Evolutionary conservation across 495 filamentous ascomycete genomes (phyloP).

Genomic region (Penicillium samsonianum): DNA sequence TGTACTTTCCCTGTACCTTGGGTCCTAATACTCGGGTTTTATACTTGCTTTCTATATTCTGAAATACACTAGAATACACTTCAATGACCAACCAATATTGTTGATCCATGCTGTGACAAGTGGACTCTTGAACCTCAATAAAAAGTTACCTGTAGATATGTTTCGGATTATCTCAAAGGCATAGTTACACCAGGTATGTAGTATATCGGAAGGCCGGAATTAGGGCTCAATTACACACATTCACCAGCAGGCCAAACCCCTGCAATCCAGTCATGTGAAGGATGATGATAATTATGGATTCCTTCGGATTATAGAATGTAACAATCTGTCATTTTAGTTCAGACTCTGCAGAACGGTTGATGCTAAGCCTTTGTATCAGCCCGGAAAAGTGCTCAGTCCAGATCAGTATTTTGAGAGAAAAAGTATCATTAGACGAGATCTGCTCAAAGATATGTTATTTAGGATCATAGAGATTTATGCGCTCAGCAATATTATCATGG

Average conservation of each 20-base stretch:
- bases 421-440: not conserved
- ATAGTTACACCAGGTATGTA: slow-evolving; percentile 9
- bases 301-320: not conserved
- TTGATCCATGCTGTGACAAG: not conserved
- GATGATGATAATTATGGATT: not conserved
- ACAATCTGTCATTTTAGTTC: not conserved
- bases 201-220: slow-evolving; percentile 5
- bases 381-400: not conserved
- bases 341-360: slow-evolving; percentile 4
- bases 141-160: not conserved
- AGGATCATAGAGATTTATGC: not conserved
- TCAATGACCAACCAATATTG: not conserved
- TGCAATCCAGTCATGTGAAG: slow-evolving; percentile 1
- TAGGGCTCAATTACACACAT: slow-evolving; percentile 1
- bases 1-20: not conserved
- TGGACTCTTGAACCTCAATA: not conserved
- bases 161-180: not conserved
- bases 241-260: slow-evolving; percentile 1
- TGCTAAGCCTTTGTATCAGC: slow-evolving; percentile 1
- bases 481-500: not conserved
- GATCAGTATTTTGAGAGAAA: not conserved
- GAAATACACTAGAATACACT: not conserved
- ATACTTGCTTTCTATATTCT: not conserved
- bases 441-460: too few relatives aligned
- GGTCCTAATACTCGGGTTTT: not conserved